Evolutionary conservation across 768 basidiomycete genomes (phyloP).

Genomic region (Tricholoma flavovirens): DNA sequence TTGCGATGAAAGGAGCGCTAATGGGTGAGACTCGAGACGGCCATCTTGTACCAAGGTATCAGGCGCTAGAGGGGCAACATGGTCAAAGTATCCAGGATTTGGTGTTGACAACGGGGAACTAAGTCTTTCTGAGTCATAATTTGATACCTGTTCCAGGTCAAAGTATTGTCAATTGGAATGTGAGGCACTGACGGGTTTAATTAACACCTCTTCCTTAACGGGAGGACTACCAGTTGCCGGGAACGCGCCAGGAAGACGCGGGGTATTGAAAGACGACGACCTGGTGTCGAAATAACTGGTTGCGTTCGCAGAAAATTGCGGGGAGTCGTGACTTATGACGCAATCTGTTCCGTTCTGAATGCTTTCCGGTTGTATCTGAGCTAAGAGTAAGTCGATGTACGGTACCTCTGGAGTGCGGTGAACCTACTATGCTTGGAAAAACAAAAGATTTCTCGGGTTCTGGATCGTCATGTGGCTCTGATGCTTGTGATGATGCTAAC

Average conservation of each 20-base stretch:
- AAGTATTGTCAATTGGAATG: background rate
- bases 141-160: background rate
- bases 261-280: background rate
- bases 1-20: background rate
- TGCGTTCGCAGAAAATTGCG: background rate
- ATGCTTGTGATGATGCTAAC: slow-evolving; percentile 26
- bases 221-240: too few species aligned
- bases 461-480: background rate
- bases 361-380: background rate
- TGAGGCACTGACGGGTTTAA: background rate
- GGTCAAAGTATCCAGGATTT: background rate
- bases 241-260: background rate
- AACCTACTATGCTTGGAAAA: slow-evolving; percentile 4
- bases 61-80: background rate
- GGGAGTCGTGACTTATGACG: background rate
- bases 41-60: background rate
- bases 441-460: background rate
- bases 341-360: background rate
- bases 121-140: background rate
- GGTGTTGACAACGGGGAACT: background rate
- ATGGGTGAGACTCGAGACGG: background rate
- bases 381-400: too few species aligned
- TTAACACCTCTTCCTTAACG: background rate
- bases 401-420: background rate
- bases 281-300: background rate